These are phyloP conservation scores for Dentipellis sp. DNA, from an alignment of 768 basidiomycete genomes.

Conservation along the genomic window DNA sequence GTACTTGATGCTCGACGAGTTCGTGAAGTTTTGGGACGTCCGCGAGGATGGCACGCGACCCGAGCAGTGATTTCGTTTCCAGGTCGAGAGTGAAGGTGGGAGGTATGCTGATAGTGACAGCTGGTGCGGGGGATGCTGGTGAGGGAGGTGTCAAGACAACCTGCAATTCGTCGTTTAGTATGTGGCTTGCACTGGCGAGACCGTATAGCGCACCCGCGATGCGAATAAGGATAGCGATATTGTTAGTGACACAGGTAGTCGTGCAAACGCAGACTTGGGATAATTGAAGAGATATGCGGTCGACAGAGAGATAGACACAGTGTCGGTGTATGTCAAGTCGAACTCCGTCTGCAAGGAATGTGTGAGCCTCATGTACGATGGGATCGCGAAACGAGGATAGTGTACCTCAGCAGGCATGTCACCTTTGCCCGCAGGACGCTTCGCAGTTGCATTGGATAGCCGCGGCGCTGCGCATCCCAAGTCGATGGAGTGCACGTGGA, in stretches of 20 bases:
- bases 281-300: constrained; percentile 82
- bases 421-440: constrained; percentile 21
- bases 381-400: neutral
- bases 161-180: too few species aligned
- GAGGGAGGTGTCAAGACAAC: constrained; percentile 54
- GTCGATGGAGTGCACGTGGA: constrained; percentile 77
- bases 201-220: constrained; percentile 34
- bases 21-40: constrained; percentile 98
- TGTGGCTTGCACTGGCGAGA: too few species aligned
- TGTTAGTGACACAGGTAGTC: constrained; percentile 73
- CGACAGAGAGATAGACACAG: constrained; percentile 72
- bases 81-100: constrained; percentile 84
- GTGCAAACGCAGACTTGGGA: constrained; percentile 73
- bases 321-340: constrained; percentile 78
- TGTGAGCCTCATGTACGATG: constrained; percentile 8
- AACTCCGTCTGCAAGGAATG: constrained; percentile 63
- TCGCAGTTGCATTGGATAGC: constrained; percentile 59
- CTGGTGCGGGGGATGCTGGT: constrained; percentile 42
- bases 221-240: constrained; percentile 71
- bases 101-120: constrained; percentile 63
- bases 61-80: constrained; percentile 85
- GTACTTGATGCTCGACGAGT: constrained; percentile 70
- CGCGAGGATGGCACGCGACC: constrained; percentile 93
- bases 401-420: constrained; percentile 12
- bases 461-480: constrained; percentile 76